Conservation (phyloP, 495 filamentous ascomycete genomes). For the Aspergillus panamensis region DNA sequence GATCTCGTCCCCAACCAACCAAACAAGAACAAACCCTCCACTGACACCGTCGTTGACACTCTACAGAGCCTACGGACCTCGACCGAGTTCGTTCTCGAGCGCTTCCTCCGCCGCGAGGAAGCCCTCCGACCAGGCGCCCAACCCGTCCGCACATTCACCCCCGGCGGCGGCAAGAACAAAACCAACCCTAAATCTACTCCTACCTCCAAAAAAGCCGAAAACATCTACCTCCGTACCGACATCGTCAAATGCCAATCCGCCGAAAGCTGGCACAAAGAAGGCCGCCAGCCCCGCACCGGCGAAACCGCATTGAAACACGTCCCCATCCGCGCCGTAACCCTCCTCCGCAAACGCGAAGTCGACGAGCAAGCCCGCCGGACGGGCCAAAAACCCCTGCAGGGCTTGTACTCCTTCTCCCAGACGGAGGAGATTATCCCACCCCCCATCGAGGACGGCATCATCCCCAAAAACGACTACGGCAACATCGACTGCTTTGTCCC, state of each 20-base stretch:
- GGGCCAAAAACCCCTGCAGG: slow-evolving; percentile 81
- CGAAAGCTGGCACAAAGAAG: slow-evolving; percentile 98
- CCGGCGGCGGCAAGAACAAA: slow-evolving; percentile 51
- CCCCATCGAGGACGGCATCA: slow-evolving; percentile 78
- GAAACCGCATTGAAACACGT: slow-evolving; percentile 79
- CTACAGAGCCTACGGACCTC: slow-evolving; percentile 85
- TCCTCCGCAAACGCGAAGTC: slow-evolving; percentile 83
- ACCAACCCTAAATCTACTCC: slow-evolving; percentile 43
- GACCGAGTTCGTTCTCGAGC: slow-evolving; percentile 76
- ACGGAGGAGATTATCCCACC: slow-evolving; percentile 88
- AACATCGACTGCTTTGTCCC: slow-evolving; percentile 96
- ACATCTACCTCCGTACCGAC: slow-evolving; percentile 76
- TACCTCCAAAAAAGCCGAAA: slow-evolving; percentile 61
- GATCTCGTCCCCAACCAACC: slow-evolving; percentile 69
- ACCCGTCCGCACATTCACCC: slow-evolving; percentile 69
- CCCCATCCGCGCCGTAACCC: slow-evolving; percentile 85
- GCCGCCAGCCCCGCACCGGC: slow-evolving; percentile 66
- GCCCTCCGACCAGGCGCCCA: slow-evolving; percentile 67
- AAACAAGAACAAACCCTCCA: slow-evolving; percentile 59
- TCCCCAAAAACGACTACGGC: slow-evolving; percentile 92
- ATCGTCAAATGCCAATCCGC: slow-evolving; percentile 82
- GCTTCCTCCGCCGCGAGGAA: slow-evolving; percentile 91
- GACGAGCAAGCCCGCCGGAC: slow-evolving; percentile 74
- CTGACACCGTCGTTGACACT: slow-evolving; percentile 61
- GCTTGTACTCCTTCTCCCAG: slow-evolving; percentile 78